Base-by-base conservation (phyloP, 192 early-diverging fungal genomes). In the Kickxella alabastrina region DNA sequence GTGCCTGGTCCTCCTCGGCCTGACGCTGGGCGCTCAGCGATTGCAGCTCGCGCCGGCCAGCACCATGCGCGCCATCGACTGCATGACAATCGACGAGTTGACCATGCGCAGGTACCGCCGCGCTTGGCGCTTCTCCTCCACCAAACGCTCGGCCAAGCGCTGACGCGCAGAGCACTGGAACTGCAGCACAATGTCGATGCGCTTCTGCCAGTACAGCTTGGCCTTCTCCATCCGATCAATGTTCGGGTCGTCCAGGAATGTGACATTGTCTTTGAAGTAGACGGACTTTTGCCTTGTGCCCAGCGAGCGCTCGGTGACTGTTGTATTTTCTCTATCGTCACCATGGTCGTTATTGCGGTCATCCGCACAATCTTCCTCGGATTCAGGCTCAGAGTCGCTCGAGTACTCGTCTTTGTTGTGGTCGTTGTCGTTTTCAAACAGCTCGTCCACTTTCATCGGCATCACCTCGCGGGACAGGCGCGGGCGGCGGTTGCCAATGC, bases 51-150 rank as follows among this genome's bases (percentile, higher is more conserved):
- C 74, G 65, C 39, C 82, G 26, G 65, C 77, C 23, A 86, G 54
- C 12, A 72, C 68, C 24, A 79, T 82, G 38, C 86, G 82, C 2
- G 68, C 64, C 39, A 80, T 67, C 1, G 77, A 63, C 63, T 90
- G 87, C 62, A 77, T 74, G 6, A 49, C 49, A 8, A 54, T 70
- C 1, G 70, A 61, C 9, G 62, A 68, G 4, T 79, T 75, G 2
- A 79, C 75, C 68, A 83, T 80, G 10, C 72, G 65, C 55, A 79
- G 69, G 46, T 79, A 77, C 25, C 70, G 57, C 15, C 73, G 73
- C 2, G 81, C 71, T 31, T 77, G 66, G 10, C 75, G 60, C 44
- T 67, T 66, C 29, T 83, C 70, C 52, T 70, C 69, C 25, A 80
- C 54, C 8, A 65, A 54, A n/a, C 76, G 65, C 43, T 84, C 72